These are phyloP conservation scores for Phaeomoniella chlamydospora DNA, from an alignment of 2,329 filamentous ascomycete genomes.

Conservation along the genomic window DNA sequence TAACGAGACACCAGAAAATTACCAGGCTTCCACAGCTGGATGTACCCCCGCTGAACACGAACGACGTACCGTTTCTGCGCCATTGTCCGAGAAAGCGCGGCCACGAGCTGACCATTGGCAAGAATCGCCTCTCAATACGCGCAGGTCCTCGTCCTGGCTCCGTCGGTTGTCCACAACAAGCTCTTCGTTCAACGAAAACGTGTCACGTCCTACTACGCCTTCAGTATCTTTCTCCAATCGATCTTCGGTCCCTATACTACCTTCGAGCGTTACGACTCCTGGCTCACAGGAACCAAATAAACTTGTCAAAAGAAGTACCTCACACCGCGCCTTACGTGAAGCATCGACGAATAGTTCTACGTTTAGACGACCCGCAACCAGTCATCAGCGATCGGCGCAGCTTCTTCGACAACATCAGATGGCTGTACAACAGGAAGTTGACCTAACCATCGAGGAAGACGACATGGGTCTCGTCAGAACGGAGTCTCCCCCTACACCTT, in stretches of 20 bases:
- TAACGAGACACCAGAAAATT: background rate
- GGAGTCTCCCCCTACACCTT: constrained; percentile 2
- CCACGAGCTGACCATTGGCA: constrained; percentile 14
- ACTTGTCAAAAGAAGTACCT: constrained; percentile 46
- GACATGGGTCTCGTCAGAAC: background rate
- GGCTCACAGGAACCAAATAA: constrained; percentile 37
- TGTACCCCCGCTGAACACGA: background rate
- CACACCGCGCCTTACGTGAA: constrained; percentile 31
- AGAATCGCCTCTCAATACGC: constrained; percentile 12
- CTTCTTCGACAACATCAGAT: constrained; percentile 30
- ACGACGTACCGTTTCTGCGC: background rate
- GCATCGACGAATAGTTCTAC: constrained; percentile 29
- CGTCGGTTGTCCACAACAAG: constrained; percentile 40
- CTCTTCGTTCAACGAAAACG: constrained; percentile 30
- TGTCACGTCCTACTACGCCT: constrained; percentile 35
- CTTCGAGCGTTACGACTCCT: constrained; percentile 2
- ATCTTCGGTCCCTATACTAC: constrained; percentile 35
- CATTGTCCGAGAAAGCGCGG: constrained; percentile 10
- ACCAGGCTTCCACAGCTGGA: background rate
- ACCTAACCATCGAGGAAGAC: background rate
- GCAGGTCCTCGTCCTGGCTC: constrained; percentile 37
- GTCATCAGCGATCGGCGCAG: constrained; percentile 45
- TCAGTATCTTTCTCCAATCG: constrained; percentile 36
- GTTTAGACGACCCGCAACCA: constrained; percentile 46
- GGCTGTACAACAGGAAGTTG: constrained; percentile 9